Evolutionary conservation across 2,329 filamentous ascomycete genomes (phyloP).

Genomic region (Neophaeococcomyces aloes): DNA sequence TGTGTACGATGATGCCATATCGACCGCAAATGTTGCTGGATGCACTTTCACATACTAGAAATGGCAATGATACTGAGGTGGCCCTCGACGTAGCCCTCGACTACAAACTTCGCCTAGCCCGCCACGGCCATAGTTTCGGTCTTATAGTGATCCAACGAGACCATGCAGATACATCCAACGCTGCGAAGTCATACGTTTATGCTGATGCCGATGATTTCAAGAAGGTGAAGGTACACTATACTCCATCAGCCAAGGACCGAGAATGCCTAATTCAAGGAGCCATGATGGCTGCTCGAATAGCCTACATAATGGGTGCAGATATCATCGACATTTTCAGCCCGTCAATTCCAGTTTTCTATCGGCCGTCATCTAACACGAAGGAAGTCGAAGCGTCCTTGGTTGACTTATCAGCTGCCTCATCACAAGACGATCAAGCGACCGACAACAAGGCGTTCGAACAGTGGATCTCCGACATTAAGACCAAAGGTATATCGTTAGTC

Average conservation of each 20-base stretch:
- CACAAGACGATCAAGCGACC: slow-evolving; percentile 3
- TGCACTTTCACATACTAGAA: slow-evolving; percentile 52
- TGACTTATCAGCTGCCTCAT: background rate
- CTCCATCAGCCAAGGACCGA: slow-evolving; percentile 59
- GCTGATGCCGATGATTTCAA: slow-evolving; percentile 66
- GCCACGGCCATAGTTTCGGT: slow-evolving; percentile 56
- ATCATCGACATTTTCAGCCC: slow-evolving; percentile 62
- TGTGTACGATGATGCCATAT: slow-evolving; percentile 45
- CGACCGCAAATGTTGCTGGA: slow-evolving; percentile 46
- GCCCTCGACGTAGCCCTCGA: slow-evolving; percentile 45
- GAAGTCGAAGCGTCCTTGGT: slow-evolving; percentile 16
- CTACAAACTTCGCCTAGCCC: slow-evolving; percentile 60
- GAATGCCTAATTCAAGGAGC: slow-evolving; percentile 61
- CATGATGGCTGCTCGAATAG: slow-evolving; percentile 61
- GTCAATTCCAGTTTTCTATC: slow-evolving; percentile 54
- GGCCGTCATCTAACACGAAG: slow-evolving; percentile 20
- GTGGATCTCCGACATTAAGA: slow-evolving; percentile 44
- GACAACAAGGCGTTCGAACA: slow-evolving; percentile 45
- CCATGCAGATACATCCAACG: slow-evolving; percentile 53
- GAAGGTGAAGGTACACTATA: slow-evolving; percentile 57
- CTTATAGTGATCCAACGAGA: slow-evolving; percentile 70
- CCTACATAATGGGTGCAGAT: slow-evolving; percentile 65
- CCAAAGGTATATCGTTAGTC: slow-evolving; percentile 29
- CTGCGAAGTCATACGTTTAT: slow-evolving; percentile 42
- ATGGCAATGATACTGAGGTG: background rate